Base-by-base conservation (phyloP, 1,284 basidiomycete genomes). In the Phellinidium pouzarii region DNA sequence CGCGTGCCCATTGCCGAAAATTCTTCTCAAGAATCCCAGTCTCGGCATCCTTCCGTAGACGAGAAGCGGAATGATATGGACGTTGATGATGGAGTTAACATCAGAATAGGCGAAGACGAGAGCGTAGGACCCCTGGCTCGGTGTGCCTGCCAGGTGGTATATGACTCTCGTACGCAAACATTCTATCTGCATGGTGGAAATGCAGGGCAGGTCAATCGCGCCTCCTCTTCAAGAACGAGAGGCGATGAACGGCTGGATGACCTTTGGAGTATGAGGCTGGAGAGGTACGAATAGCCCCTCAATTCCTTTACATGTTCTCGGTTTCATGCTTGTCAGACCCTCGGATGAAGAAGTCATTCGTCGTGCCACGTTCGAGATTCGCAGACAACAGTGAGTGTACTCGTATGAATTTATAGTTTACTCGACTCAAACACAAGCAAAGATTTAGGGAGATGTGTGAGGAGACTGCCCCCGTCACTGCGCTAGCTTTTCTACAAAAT, bases 381-480 rank as follows among this genome's bases (percentile, higher is more conserved):
- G 86, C 45, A 75, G 76, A 58, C 86, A 90, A 61, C 81, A 82
- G 87, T 87, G 59, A 52, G 79, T 66, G 8, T 8, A 19, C 54
- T 22, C 20, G n/a, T 14, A 29, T 23, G 34, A 40, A 41, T 44
- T 7, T 14, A 11, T 50, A n/a, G n/a, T 47, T 23, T 14, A 27
- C 20, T 47, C 23, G 26, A 17, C 6, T 45, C 38, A 36, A 27
- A 41, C 43, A 54, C 19, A 17, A 44, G 34, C 4, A 12, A 57
- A 90, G 87, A 59, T 91, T 90, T 67, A 77, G 82, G 20, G 87
- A 90, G 62, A 80, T 89, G 75, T 88, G 85, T 63, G 77, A 80
- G 62, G 77, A 79, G 37, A 69, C 67, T n/a, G 66, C 79, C 2
- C 71, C 81, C 0, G 73, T 86, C n/a, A 77, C 80, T 59, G 84